Conservation (phyloP, 495 filamentous ascomycete species). For the Podospora pseudoanserina region DNA sequence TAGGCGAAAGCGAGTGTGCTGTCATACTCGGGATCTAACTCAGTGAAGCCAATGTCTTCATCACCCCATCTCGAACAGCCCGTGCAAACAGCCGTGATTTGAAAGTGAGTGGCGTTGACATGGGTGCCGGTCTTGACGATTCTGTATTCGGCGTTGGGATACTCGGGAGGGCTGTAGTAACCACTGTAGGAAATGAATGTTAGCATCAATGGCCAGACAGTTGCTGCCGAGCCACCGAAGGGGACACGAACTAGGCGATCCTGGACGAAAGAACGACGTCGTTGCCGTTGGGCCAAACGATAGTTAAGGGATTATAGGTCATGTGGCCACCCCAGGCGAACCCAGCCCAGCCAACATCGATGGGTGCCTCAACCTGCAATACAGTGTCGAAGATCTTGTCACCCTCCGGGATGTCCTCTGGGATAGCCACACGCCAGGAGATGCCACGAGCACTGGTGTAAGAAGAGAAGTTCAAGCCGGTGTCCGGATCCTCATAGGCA, state of each 20-base stretch:
- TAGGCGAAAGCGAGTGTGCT: constrained; percentile 42
- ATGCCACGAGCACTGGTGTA: constrained; percentile 37
- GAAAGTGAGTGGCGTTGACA: constrained; percentile 47
- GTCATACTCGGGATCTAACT: constrained; percentile 36
- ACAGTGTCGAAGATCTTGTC: constrained; percentile 40
- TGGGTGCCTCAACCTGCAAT: constrained; percentile 39
- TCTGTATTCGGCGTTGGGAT: constrained; percentile 37
- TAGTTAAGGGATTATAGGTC: constrained; percentile 46
- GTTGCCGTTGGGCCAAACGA: constrained; percentile 42
- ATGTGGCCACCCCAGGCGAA: constrained; percentile 47
- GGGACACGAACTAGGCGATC: constrained; percentile 41
- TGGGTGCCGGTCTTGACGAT: constrained; percentile 40
- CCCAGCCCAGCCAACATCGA: constrained; percentile 42
- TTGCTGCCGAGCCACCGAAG: not conserved
- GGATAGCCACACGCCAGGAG: constrained; percentile 41
- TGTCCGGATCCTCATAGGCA: constrained; percentile 36
- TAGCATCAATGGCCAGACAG: constrained; percentile 2
- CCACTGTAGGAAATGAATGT: constrained; percentile 30
- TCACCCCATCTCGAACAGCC: constrained; percentile 45
- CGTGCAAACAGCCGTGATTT: constrained; percentile 42
- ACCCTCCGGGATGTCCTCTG: constrained; percentile 29
- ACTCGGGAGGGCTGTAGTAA: constrained; percentile 41
- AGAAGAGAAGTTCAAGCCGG: constrained; percentile 41
- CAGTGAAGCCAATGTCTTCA: constrained; percentile 37
- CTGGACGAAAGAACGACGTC: constrained; percentile 38